Evolutionary conservation across 805 yeast genomes (phyloP).

Genomic region (Geotrichum ghanense): DNA sequence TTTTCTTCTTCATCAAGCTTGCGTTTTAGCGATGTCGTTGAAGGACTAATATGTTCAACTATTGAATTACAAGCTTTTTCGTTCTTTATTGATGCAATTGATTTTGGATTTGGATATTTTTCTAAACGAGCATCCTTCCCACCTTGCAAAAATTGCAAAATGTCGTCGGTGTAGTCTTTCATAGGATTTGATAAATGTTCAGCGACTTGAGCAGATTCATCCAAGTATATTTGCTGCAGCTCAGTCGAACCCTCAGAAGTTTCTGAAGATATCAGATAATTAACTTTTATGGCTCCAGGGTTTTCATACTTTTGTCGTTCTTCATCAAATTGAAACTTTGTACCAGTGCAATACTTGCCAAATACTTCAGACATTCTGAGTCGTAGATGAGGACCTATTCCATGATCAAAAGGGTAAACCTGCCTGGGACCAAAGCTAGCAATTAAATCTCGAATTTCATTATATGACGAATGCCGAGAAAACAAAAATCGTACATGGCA

Average conservation of each 20-base stretch:
- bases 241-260: neutral
- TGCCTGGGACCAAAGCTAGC: constrained; percentile 12
- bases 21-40: too few relatives aligned
- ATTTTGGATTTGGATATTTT: too few relatives aligned
- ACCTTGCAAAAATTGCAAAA: too few relatives aligned
- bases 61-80: too few relatives aligned
- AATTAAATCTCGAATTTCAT: constrained; percentile 16
- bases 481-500: constrained; percentile 15
- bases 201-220: neutral
- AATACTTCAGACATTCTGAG: constrained; percentile 10
- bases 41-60: too few relatives aligned
- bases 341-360: constrained; percentile 10
- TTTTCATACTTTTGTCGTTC: constrained; percentile 1
- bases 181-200: too few relatives aligned
- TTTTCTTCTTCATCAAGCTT: too few relatives aligned
- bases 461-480: constrained; percentile 24
- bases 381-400: constrained; percentile 2
- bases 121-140: too few relatives aligned
- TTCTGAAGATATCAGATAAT: neutral
- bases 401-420: constrained; percentile 13
- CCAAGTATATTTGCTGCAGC: neutral
- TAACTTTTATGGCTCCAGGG: neutral
- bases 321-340: constrained; percentile 9
- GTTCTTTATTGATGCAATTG: too few relatives aligned
- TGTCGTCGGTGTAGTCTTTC: too few relatives aligned